phyloP scores from a whole-genome alignment of 148 eudicot species.

The Mesembryanthemum crystallinum region DNA sequence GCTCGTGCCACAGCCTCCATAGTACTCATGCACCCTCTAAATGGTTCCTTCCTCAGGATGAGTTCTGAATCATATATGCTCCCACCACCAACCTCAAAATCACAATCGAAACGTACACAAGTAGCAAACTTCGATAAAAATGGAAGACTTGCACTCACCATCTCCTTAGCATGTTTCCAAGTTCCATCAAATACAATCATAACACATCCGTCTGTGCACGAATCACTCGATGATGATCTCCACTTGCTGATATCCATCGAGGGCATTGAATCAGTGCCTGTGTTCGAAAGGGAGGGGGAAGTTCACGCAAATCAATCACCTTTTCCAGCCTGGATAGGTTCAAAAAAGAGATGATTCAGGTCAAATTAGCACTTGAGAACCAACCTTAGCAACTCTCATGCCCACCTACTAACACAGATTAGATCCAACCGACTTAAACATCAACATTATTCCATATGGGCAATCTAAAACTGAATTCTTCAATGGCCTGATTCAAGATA shows the following conservation, averaged over 20 bases:
- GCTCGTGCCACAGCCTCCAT: constrained; percentile 94
- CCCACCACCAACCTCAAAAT: constrained; percentile 60
- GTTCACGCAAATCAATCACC: background rate
- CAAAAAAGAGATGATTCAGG: background rate
- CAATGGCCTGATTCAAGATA: background rate
- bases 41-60: constrained; percentile 86
- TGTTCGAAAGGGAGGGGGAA: constrained; percentile 1
- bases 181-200: constrained; percentile 91
- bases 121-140: constrained; percentile 76
- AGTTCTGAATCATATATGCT: constrained; percentile 78
- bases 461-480: background rate
- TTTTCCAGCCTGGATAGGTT: background rate
- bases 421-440: background rate
- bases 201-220: constrained; percentile 26
- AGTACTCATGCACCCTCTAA: constrained; percentile 90
- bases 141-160: constrained; percentile 87
- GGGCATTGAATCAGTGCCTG: constrained; percentile 61
- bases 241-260: constrained; percentile 46
- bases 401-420: background rate
- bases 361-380: background rate
- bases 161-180: constrained; percentile 98
- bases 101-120: constrained; percentile 62
- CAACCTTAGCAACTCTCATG: background rate
- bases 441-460: background rate
- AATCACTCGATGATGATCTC: constrained; percentile 36